Conservation (phyloP, 345 rosid species). For the Ceriops tagal region DNA sequence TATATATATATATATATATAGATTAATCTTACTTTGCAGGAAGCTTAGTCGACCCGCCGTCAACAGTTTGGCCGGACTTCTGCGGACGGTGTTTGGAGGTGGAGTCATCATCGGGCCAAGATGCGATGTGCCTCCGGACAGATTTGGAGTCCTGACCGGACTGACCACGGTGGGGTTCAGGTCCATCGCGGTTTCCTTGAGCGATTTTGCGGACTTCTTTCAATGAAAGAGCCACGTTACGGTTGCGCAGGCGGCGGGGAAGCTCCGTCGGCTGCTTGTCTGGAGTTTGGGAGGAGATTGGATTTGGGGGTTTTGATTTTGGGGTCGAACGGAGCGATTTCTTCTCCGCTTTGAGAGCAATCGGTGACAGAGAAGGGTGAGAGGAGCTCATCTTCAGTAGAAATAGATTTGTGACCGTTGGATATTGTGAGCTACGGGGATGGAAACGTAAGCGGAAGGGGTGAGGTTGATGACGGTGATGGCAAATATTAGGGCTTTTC, state of each 20-base stretch:
- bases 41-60: conserved; percentile 10
- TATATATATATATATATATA: neutral
- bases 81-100: too few species aligned
- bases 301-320: conserved; percentile 10
- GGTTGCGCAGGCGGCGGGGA: conserved; percentile 23
- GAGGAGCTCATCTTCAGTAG: neutral
- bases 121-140: conserved; percentile 23
- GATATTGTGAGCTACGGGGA: neutral
- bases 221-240: conserved; percentile 19
- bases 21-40: conserved; percentile 39
- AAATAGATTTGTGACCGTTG: neutral
- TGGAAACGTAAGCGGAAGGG: neutral
- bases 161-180: neutral
- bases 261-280: conserved; percentile 14
- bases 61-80: neutral
- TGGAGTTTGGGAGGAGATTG: conserved; percentile 18
- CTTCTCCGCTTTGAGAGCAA: conserved; percentile 7
- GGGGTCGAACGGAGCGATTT: conserved; percentile 10
- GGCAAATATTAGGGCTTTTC: neutral
- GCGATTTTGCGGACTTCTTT: conserved; percentile 23
- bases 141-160: conserved; percentile 25
- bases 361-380: conserved; percentile 1
- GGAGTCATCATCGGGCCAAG: conserved; percentile 15
- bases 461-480: neutral
- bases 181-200: neutral